Conservation (phyloP, 2,329 filamentous ascomycete genomes). For the Fusarium decemcellulare region DNA sequence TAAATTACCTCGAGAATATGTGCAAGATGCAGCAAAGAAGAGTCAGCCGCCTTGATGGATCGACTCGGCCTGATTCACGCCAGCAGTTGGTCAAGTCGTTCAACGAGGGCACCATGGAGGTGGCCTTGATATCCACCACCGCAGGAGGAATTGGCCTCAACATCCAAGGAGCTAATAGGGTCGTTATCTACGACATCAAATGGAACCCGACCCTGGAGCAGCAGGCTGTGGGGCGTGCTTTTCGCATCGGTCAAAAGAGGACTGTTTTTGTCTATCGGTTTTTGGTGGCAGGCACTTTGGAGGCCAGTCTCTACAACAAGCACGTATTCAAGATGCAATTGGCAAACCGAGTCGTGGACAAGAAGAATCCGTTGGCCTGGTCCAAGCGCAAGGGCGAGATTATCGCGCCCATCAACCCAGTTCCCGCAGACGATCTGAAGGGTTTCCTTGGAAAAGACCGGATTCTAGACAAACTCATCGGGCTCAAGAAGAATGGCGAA, state of each 20-base stretch:
- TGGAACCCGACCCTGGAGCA: constrained; percentile 88
- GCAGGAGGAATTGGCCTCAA: constrained; percentile 90
- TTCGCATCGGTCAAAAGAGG: constrained; percentile 87
- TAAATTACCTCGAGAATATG: constrained; percentile 77
- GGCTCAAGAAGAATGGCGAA: constrained; percentile 50
- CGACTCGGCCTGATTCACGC: constrained; percentile 66
- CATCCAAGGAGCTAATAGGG: constrained; percentile 85
- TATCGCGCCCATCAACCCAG: constrained; percentile 70
- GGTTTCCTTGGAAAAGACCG: constrained; percentile 73
- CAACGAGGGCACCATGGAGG: constrained; percentile 68
- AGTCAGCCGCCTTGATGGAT: constrained; percentile 77
- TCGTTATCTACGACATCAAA: constrained; percentile 87
- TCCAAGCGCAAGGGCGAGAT: constrained; percentile 71
- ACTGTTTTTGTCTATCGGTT: constrained; percentile 89
- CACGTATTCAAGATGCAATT: constrained; percentile 88
- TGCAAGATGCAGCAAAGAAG: constrained; percentile 65
- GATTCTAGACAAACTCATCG: constrained; percentile 67
- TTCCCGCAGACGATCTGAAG: constrained; percentile 65
- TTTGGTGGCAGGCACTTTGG: constrained; percentile 83
- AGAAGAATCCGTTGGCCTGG: constrained; percentile 80
- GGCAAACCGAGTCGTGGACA: constrained; percentile 84
- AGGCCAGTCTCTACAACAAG: constrained; percentile 80
- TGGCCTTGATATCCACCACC: constrained; percentile 87
- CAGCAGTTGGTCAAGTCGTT: constrained; percentile 78
- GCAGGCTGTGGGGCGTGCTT: constrained; percentile 89